A percentile compares a stretch with the other conserved stretches of the same genome.
phyloP scores from a whole-genome alignment of 2,329 filamentous ascomycete genomes.

The Biscogniauxia mediterranea region DNA sequence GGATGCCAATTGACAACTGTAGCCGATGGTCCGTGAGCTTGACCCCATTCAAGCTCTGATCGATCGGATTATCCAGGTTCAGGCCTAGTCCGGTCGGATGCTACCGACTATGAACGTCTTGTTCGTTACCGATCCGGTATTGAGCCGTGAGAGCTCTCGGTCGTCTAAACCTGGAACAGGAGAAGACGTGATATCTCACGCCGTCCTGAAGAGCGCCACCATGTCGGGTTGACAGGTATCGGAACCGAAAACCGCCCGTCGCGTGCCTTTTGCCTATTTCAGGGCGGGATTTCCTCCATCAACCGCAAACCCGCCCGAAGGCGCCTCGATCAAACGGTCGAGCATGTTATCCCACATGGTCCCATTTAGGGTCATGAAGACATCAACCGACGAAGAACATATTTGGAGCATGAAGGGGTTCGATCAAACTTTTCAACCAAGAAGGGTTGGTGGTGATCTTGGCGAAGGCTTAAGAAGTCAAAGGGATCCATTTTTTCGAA shows the following conservation, averaged over 20 bases:
- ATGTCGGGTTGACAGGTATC: background rate
- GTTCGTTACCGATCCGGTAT: background rate
- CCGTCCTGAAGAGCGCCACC: background rate
- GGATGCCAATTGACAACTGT: background rate
- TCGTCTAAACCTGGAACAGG: background rate
- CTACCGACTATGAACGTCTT: background rate
- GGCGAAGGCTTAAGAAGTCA: background rate
- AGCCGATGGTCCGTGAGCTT: background rate
- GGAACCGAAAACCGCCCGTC: background rate
- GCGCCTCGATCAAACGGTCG: no score
- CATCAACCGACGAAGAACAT: no score
- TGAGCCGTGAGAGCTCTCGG: background rate
- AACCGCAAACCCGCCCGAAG: background rate
- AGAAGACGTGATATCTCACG: background rate
- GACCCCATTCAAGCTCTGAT: background rate
- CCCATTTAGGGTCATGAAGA: background rate
- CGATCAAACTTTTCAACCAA: background rate
- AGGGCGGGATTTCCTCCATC: background rate
- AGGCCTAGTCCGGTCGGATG: background rate
- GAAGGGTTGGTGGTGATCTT: background rate
- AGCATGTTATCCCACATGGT: background rate
- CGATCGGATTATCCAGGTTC: background rate
- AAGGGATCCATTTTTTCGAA: background rate
- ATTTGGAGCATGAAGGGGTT: background rate
- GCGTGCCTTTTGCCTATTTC: background rate